These are phyloP conservation scores for Penicillium nordicum DNA, from an alignment of 2,329 filamentous ascomycete genomes.

Conservation along the genomic window DNA sequence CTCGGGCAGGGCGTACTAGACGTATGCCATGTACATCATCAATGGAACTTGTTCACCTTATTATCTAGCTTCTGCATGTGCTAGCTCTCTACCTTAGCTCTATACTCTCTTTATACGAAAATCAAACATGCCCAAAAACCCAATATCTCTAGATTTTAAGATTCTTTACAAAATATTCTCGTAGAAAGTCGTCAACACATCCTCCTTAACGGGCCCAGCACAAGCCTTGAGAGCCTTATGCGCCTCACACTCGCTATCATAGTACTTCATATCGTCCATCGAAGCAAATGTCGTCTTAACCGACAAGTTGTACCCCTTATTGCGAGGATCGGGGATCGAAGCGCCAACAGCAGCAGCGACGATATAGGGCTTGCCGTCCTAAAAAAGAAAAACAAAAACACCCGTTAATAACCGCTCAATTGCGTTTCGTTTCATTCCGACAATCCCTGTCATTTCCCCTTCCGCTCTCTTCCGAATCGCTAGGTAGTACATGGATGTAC, in stretches of 20 bases:
- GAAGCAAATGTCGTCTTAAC: constrained; percentile 62
- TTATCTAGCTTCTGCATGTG: neutral
- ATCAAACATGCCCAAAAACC: neutral
- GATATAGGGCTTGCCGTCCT: constrained; percentile 72
- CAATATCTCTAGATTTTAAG: neutral
- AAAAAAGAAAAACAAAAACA: neutral
- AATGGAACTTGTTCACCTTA: constrained; percentile 11
- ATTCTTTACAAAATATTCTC: constrained; percentile 34
- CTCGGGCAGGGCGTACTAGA: constrained; percentile 14
- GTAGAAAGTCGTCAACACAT: constrained; percentile 38
- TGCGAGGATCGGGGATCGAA: constrained; percentile 56
- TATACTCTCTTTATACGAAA: neutral
- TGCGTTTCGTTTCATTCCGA: neutral
- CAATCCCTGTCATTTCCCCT: neutral
- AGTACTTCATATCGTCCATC: constrained; percentile 67
- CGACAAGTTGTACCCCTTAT: constrained; percentile 63
- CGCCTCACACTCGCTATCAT: constrained; percentile 59
- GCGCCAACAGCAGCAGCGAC: constrained; percentile 54
- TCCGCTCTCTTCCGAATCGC: neutral
- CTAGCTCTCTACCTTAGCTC: neutral
- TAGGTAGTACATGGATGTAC: neutral
- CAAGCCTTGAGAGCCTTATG: constrained; percentile 49
- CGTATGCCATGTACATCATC: constrained; percentile 29
- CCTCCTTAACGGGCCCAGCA: constrained; percentile 32
- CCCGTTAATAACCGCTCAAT: neutral